Percentiles rank a stretch among this genome's conserved stretches.
These are phyloP conservation scores for Clavispora phyllophila DNA, from an alignment of 805 yeast species.

Conservation along the genomic window DNA sequence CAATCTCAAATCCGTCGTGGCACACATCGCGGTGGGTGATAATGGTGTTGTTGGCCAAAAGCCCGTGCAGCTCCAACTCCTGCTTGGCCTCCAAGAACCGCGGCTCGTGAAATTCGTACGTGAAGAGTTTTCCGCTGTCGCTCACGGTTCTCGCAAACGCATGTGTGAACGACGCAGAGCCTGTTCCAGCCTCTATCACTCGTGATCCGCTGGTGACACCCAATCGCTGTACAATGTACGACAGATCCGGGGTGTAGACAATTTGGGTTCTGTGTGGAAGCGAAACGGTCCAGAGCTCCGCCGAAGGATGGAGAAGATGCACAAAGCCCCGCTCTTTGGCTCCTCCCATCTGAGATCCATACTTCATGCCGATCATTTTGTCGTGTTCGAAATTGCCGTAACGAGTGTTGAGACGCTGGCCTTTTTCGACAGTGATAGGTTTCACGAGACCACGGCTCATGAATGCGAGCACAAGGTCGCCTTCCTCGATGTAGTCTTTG, in stretches of 20 bases:
- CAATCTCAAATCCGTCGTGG: constrained; percentile 68
- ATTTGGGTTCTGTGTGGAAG: constrained; percentile 97
- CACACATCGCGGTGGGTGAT: constrained; percentile 93
- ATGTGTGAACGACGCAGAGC: constrained; percentile 94
- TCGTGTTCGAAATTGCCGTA: constrained; percentile 88
- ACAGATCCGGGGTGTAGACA: constrained; percentile 92
- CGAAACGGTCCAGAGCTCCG: constrained; percentile 95
- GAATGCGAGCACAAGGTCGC: constrained; percentile 84
- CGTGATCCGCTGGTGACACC: constrained; percentile 66
- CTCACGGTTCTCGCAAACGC: constrained; percentile 80
- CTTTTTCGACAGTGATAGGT: constrained; percentile 59
- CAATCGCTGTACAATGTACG: constrained; percentile 81
- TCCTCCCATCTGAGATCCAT: constrained; percentile 81
- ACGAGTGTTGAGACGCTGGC: constrained; percentile 70
- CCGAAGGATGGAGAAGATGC: constrained; percentile 83
- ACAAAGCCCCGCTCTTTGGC: constrained; percentile 77
- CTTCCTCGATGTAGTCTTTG: constrained; percentile 70
- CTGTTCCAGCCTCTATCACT: constrained; percentile 97
- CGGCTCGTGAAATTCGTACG: constrained; percentile 88
- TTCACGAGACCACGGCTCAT: constrained; percentile 75
- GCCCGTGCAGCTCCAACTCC: constrained; percentile 73
- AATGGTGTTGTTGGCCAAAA: constrained; percentile 46
- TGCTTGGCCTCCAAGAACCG: constrained; percentile 71
- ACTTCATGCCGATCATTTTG: constrained; percentile 72
- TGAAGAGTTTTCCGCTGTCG: constrained; percentile 57